These are phyloP conservation scores for Ogataea trehalophila DNA, from an alignment of 805 yeast genomes.

Conservation along the genomic window DNA sequence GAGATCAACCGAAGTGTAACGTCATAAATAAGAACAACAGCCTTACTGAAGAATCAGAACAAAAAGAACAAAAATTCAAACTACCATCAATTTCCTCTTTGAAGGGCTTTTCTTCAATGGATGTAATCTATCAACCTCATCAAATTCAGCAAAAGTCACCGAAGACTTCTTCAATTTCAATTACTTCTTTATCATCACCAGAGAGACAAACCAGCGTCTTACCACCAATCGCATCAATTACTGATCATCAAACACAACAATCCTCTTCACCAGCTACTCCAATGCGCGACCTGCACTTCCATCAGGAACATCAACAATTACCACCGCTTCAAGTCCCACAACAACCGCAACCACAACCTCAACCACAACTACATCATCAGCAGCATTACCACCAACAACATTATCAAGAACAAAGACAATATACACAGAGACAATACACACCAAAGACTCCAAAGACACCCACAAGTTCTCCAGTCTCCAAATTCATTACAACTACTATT, in stretches of 20 bases:
- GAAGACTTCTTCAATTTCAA: not conserved
- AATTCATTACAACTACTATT: conserved; percentile 12
- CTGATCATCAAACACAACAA: too few species aligned
- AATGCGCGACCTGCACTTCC: too few species aligned
- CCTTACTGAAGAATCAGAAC: conserved; percentile 1
- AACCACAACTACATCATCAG: not conserved
- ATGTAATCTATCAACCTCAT: not conserved
- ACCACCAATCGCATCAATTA: not conserved
- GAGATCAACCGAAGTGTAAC: conserved; percentile 26
- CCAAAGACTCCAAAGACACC: conserved; percentile 1
- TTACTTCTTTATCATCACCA: not conserved
- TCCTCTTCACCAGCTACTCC: too few species aligned
- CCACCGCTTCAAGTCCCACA: conserved; percentile 3
- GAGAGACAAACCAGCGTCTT: not conserved
- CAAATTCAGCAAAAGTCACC: not conserved
- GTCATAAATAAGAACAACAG: not conserved
- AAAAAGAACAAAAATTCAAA: conserved; percentile 10
- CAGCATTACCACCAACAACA: conserved; percentile 3
- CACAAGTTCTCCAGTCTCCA: not conserved
- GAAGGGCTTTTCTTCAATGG: not conserved
- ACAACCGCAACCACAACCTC: not conserved
- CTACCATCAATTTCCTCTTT: conserved; percentile 8
- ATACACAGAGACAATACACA: conserved; percentile 4
- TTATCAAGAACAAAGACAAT: conserved; percentile 8
- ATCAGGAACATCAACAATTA: not conserved